These are phyloP conservation scores for Cylindrotheca closterium DNA, from an alignment of 108 stramenopile genomes.

Conservation along the genomic window DNA sequence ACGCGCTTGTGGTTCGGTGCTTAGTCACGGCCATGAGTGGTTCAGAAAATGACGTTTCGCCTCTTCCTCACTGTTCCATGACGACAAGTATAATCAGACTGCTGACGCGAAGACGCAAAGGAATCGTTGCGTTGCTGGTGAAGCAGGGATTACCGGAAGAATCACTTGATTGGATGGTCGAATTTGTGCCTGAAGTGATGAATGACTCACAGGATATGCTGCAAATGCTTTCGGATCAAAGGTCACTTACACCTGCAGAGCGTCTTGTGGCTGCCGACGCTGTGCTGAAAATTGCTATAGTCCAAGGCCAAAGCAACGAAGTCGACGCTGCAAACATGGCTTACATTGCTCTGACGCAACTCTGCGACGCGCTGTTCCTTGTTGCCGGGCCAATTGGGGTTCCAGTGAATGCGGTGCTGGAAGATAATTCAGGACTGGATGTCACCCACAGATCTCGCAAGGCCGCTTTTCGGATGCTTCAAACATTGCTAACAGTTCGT, in stretches of 20 bases:
- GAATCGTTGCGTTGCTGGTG: constrained; percentile 54
- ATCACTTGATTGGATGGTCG: constrained; percentile 63
- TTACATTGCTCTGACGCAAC: constrained; percentile 39
- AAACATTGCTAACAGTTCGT: constrained; percentile 39
- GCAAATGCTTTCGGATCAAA: constrained; percentile 44
- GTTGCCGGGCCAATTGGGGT: constrained; percentile 72
- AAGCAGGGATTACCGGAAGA: constrained; percentile 58
- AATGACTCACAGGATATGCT: constrained; percentile 45
- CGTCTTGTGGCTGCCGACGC: constrained; percentile 61
- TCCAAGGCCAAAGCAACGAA: constrained; percentile 45
- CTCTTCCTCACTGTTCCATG: constrained; percentile 37
- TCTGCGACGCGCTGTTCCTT: constrained; percentile 62
- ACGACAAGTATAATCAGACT: constrained; percentile 49
- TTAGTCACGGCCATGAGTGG: constrained; percentile 40
- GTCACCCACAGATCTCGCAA: constrained; percentile 54
- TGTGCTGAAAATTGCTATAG: constrained; percentile 53
- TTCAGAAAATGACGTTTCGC: constrained; percentile 2
- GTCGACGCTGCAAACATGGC: constrained; percentile 39
- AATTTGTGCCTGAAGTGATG: constrained; percentile 68
- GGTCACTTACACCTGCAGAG: constrained; percentile 52
- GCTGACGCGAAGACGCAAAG: constrained; percentile 37
- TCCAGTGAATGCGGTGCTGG: constrained; percentile 63
- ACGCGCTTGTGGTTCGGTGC: constrained; percentile 57
- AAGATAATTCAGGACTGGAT: constrained; percentile 49
- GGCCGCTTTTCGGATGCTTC: constrained; percentile 63